phyloP scores from a whole-genome alignment of 2,329 filamentous ascomycete genomes.

The Paraphoma chrysanthemicola region DNA sequence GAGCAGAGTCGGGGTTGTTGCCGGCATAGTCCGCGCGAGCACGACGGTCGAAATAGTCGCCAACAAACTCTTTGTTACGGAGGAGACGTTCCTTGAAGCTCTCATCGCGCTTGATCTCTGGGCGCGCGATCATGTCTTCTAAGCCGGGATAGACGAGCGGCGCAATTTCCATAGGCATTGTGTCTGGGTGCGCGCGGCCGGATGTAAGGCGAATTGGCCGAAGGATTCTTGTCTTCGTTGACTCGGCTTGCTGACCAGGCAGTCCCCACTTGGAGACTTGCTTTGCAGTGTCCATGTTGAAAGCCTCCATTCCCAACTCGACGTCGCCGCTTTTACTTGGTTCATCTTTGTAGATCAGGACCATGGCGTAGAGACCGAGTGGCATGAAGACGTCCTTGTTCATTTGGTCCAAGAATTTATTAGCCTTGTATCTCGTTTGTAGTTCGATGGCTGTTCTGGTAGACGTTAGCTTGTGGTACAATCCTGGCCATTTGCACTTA shows the following conservation, averaged over 20 bases:
- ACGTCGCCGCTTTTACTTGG: slow-evolving; percentile 49
- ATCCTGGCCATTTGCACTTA: slow-evolving; percentile 26
- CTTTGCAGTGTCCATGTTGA: slow-evolving; percentile 39
- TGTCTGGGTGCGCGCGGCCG: slow-evolving; percentile 27
- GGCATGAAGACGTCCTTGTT: slow-evolving; percentile 66
- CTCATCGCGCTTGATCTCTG: slow-evolving; percentile 16
- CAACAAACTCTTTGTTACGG: slow-evolving; percentile 52
- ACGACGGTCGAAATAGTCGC: slow-evolving; percentile 58
- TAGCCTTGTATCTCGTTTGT: slow-evolving; percentile 51
- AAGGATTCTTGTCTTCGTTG: slow-evolving; percentile 9
- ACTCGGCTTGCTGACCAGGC: slow-evolving; percentile 35
- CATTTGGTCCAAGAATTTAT: slow-evolving; percentile 62
- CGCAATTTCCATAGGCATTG: slow-evolving; percentile 50
- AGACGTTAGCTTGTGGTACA: slow-evolving; percentile 14
- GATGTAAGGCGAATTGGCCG: slow-evolving; percentile 17
- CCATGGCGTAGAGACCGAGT: slow-evolving; percentile 61
- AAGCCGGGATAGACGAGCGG: slow-evolving; percentile 50
- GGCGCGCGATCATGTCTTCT: slow-evolving; percentile 31
- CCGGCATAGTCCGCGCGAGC: slow-evolving; percentile 52
- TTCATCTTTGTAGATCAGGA: slow-evolving; percentile 61
- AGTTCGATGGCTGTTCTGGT: slow-evolving; percentile 53
- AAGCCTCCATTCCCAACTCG: slow-evolving; percentile 47
- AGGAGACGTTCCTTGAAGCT: slow-evolving; percentile 33
- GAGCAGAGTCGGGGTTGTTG: slow-evolving; percentile 51
- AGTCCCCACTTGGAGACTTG: slow-evolving; percentile 19